phyloP scores from a whole-genome alignment of 177 flowering plant species.

The Vitis hybrid region DNA sequence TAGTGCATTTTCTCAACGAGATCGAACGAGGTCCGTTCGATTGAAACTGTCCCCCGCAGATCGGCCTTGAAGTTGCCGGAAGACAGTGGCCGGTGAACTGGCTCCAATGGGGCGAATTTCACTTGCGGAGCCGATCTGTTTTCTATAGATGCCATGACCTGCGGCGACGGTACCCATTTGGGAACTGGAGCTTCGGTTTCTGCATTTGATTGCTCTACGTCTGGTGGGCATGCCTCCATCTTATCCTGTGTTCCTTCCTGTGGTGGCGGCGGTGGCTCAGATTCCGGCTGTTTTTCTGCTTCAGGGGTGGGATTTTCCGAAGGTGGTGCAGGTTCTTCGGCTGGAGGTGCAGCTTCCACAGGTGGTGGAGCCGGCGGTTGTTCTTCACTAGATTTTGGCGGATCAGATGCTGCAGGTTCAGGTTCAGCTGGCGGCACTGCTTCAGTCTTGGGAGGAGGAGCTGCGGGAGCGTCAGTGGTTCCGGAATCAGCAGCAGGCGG shows the following conservation, averaged over 20 bases:
- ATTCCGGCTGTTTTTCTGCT: slow-evolving; percentile 13
- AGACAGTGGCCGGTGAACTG: slow-evolving; percentile 32
- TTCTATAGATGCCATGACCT: slow-evolving; percentile 28
- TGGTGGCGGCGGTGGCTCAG: slow-evolving; percentile 8
- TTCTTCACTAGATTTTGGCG: slow-evolving; percentile 2
- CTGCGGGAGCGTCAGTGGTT: slow-evolving; percentile 6
- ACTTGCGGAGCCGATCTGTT: slow-evolving; percentile 15
- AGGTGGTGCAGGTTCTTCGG: slow-evolving; percentile 5
- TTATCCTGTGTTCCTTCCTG: background rate
- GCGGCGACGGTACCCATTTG: slow-evolving; percentile 16
- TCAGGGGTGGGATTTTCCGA: slow-evolving; percentile 13
- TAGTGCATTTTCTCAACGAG: slow-evolving; percentile 95
- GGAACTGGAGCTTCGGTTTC: slow-evolving; percentile 3
- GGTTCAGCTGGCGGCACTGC: slow-evolving; percentile 15
- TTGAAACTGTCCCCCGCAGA: slow-evolving; percentile 32
- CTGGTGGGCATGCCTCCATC: slow-evolving; percentile 1
- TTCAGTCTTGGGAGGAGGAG: slow-evolving; percentile 1
- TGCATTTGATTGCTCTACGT: background rate
- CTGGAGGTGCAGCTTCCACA: background rate
- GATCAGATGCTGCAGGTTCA: slow-evolving; percentile 15
- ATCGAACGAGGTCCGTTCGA: slow-evolving; percentile 68
- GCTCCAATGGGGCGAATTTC: slow-evolving; percentile 8
- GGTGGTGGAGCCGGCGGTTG: background rate
- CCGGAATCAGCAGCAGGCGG: background rate
- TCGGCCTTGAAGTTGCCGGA: slow-evolving; percentile 36